Evolutionary conservation across 345 rosid genomes (phyloP), one percentile per base, ranked within the genome.

Genomic region (Heritiera fomes): DNA sequence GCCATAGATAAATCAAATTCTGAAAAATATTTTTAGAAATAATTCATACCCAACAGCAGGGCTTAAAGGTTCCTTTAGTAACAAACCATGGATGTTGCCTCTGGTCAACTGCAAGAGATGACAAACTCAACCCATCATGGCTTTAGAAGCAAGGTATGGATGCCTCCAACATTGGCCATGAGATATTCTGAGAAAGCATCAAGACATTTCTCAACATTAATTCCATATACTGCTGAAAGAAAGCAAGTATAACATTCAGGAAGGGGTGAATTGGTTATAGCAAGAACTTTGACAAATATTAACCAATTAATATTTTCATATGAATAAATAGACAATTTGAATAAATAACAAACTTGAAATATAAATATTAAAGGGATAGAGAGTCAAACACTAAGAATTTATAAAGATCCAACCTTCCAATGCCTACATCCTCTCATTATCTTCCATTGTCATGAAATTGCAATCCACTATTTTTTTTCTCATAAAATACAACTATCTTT

Each of bases 101-200:
- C 17, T 30, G 41, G 72, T 53, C 49, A 72, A 72, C 63, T 34
- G 76, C 47, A 55, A 53, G 75, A 53, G 62, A 53, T 53, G 76
- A 55, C 46, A 53, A 72, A 72, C 76, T 53, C 63, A 53, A 53
- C 76, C 76, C 23, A 34, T 72, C 63, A 72, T 72, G 63, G 76
- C 76, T 72, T 55, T 53, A 72, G 63, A 72, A 72, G 76, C 76
- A 72, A 72, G 76, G 47, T 55, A 72, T 72, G 49, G 63, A 53
- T 72, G 49, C 63, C 76, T 53, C 76, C 76, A 72, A 52, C 66
- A 62, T 30, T 32, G 40, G 18, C 41, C 66, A 30, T 62, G 66
- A 62, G 30, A 71, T 15, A 30, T 32, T 71, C 75, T 71, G 75
- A 30, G 61, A 71, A 52, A 52, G 74, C 74, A 70, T 52, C 46